Conservation (phyloP, 2,329 filamentous ascomycete genomes). For the Paracoccidioides brasiliensis region DNA sequence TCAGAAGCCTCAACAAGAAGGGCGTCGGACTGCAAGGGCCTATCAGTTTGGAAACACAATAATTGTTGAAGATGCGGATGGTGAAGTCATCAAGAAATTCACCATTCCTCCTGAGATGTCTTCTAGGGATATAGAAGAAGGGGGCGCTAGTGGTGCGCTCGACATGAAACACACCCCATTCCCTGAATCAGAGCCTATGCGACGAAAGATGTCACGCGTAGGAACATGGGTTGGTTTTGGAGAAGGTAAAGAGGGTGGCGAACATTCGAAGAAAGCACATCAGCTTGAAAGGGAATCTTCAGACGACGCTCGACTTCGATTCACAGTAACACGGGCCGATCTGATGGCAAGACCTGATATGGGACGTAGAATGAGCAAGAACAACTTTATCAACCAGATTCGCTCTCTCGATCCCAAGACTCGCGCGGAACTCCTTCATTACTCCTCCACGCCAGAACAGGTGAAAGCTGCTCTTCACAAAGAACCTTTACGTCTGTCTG, state of each 20-base stretch:
- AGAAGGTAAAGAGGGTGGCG: slow-evolving; percentile 18
- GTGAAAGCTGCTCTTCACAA: slow-evolving; percentile 27
- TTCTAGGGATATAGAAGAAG: slow-evolving; percentile 8
- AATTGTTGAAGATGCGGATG: slow-evolving; percentile 56
- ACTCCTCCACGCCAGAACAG: slow-evolving; percentile 28
- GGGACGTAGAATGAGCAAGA: slow-evolving; percentile 49
- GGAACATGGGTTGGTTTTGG: slow-evolving; percentile 45
- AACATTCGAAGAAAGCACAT: slow-evolving; percentile 18
- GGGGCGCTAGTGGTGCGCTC: slow-evolving; percentile 14
- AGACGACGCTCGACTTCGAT: slow-evolving; percentile 41
- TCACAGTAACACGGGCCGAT: slow-evolving; percentile 40
- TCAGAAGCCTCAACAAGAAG: slow-evolving; percentile 21
- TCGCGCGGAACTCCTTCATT: slow-evolving; percentile 35
- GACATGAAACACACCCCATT: slow-evolving; percentile 20
- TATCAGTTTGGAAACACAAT: slow-evolving; percentile 60
- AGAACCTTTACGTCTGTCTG: slow-evolving; percentile 9
- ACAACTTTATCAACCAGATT: slow-evolving; percentile 52
- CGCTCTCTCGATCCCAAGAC: slow-evolving; percentile 46
- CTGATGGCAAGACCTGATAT: slow-evolving; percentile 31
- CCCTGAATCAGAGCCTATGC: slow-evolving; percentile 28
- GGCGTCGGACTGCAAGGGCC: slow-evolving; percentile 46
- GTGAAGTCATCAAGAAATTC: slow-evolving; percentile 56
- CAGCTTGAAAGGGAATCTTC: slow-evolving; percentile 19
- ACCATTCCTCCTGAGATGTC: slow-evolving; percentile 39
- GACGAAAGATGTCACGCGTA: slow-evolving; percentile 44